These are phyloP conservation scores for Fusarium circinatum DNA, from an alignment of 2,329 filamentous ascomycete genomes.

Conservation along the genomic window DNA sequence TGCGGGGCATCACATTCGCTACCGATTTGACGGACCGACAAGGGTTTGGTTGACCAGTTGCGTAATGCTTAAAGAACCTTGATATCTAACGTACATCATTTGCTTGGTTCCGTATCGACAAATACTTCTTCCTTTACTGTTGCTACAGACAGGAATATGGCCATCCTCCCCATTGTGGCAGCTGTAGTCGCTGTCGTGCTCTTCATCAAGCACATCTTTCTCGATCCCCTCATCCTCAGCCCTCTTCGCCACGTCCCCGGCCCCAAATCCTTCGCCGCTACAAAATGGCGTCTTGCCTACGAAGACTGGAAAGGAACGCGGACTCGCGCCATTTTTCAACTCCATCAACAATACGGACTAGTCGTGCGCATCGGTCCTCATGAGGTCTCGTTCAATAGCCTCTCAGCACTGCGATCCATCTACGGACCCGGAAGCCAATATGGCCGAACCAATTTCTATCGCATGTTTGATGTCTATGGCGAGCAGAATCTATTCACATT, in stretches of 20 bases:
- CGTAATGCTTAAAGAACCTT: neutral
- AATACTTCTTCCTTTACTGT: neutral
- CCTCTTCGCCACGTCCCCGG: conserved; percentile 40
- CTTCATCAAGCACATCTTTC: conserved; percentile 8
- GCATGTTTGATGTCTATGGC: conserved; percentile 66
- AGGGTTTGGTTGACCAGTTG: neutral
- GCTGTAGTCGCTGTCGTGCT: neutral
- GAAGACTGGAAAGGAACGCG: conserved; percentile 57
- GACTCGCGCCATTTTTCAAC: conserved; percentile 52
- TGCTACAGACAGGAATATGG: neutral
- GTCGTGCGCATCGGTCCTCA: conserved; percentile 59
- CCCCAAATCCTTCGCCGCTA: conserved; percentile 53
- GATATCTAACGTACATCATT: neutral
- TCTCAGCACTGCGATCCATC: conserved; percentile 61
- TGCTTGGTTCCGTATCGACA: neutral
- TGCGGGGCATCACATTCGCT: neutral
- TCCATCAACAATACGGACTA: conserved; percentile 59
- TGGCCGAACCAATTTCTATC: conserved; percentile 61
- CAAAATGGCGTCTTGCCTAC: conserved; percentile 57
- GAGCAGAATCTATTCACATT: conserved; percentile 65
- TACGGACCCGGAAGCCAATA: conserved; percentile 64
- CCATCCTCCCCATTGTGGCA: neutral
- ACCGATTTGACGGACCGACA: neutral
- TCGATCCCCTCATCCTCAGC: conserved; percentile 17
- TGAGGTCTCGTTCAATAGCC: conserved; percentile 55